phyloP scores from a whole-genome alignment of 2,329 filamentous ascomycete species.

The Sporothrix inflata region DNA sequence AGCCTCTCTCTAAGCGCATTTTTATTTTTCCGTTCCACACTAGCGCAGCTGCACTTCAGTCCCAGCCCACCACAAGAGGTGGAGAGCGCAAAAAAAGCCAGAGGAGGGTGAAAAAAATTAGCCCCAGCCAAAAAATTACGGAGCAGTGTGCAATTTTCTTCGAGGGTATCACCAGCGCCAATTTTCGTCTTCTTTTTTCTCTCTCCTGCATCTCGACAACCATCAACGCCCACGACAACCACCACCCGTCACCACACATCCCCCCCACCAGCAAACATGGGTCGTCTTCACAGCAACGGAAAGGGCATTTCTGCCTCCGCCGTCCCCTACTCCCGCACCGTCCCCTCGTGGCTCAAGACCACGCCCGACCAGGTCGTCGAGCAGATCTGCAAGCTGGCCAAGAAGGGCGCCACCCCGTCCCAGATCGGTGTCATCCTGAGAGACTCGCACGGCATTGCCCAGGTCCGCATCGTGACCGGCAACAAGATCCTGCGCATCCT shows the following conservation, averaged over 20 bases:
- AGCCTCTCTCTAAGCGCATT: not conserved
- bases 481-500: conserved; percentile 99
- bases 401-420: conserved; percentile 97
- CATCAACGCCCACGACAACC: conserved; percentile 42
- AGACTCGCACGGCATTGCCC: conserved; percentile 96
- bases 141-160: conserved; percentile 29
- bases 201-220: conserved; percentile 37
- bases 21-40: conserved; percentile 18
- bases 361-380: conserved; percentile 98
- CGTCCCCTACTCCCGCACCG: conserved; percentile 92
- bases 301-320: conserved; percentile 98
- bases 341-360: conserved; percentile 97
- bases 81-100: not conserved
- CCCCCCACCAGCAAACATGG: conserved; percentile 66
- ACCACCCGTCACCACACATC: conserved; percentile 39
- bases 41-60: not conserved
- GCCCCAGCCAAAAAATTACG: conserved; percentile 27
- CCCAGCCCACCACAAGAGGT: not conserved
- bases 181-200: conserved; percentile 27
- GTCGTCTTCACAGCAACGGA: conserved; percentile 98
- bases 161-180: conserved; percentile 5
- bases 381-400: conserved; percentile 98
- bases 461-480: conserved; percentile 97
- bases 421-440: conserved; percentile 99
- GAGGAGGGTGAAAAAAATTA: conserved; percentile 24